phyloP scores from a whole-genome alignment of 768 basidiomycete genomes.

The Butyriboletus loyo region DNA sequence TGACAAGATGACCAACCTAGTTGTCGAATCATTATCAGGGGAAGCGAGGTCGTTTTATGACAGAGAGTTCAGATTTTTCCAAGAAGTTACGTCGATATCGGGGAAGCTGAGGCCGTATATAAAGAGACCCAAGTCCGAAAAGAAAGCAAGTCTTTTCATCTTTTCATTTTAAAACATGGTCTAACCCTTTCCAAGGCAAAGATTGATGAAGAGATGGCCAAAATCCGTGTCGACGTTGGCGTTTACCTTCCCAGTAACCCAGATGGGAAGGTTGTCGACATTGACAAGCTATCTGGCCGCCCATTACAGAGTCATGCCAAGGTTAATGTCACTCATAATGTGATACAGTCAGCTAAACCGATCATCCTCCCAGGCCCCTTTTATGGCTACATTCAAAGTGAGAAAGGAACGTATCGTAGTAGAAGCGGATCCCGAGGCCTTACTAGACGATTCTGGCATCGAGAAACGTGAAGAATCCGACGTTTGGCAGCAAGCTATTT shows the following conservation, averaged over 20 bases:
- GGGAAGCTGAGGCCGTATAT: conserved; percentile 96
- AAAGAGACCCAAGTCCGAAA: conserved; percentile 92
- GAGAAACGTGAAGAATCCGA: conserved; percentile 70
- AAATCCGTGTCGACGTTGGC: conserved; percentile 88
- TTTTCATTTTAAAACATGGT: not conserved
- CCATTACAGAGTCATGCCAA: conserved; percentile 98
- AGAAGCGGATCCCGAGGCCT: conserved; percentile 67
- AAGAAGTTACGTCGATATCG: conserved; percentile 95
- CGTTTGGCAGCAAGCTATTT: conserved; percentile 97
- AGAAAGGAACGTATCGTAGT: conserved; percentile 76
- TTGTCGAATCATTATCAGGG: conserved; percentile 85
- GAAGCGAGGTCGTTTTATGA: conserved; percentile 88
- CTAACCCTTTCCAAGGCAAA: conserved; percentile 61
- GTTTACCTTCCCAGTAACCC: conserved; percentile 98
- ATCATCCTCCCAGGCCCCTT: conserved; percentile 74
- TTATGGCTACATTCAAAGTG: conserved; percentile 99
- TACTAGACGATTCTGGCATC: conserved; percentile 59
- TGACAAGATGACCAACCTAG: conserved; percentile 77
- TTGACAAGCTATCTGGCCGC: conserved; percentile 94
- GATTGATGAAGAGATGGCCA: conserved; percentile 99
- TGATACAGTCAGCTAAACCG: not conserved
- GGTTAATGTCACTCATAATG: conserved; percentile 38
- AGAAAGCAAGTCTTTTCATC: conserved; percentile 61
- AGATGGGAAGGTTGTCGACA: conserved; percentile 93
- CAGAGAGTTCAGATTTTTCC: conserved; percentile 93